Evolutionary conservation across 306 rosid genomes (phyloP), one percentile per base, ranked within the genome.

Genomic region (Pachyrhizus erosus): DNA sequence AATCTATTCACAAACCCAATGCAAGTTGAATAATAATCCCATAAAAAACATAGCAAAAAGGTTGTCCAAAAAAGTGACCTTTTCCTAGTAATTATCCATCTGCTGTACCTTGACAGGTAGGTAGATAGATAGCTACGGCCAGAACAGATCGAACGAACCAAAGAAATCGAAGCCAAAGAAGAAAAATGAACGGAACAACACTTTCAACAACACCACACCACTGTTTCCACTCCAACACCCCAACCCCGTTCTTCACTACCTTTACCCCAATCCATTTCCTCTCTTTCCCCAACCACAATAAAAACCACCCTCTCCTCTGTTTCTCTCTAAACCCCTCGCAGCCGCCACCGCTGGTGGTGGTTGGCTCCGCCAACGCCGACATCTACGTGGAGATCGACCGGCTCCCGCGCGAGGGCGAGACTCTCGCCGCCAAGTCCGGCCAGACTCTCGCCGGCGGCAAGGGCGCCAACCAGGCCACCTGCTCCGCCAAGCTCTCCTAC

Each of bases 281-380:
- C 45, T 85, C 83, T 34, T 85, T 94, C 90, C 84, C 26, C 4
- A 75, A 37, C 26, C 85, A n/a, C 68, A 33, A 18, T 67, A 82
- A 15, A 54, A 86, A 27, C 61, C 83, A n/a, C 75, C 85, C 78
- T 26, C 1, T 87, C 55, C 82, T 83, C 9, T 89, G 80, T 57
- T 87, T 83, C 76, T 80, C 92, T 14, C 7, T 76, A 13, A 77
- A 83, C 61, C 75, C 91, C 1, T 88, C 92, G 0, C 64, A 10
- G 7, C 1, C 15, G 45, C 86, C 84, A 8, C 98, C 96, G 2
- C 80, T 93, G 0, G 93, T 96, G 26, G 99, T 96, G 18, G 96
- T 96, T 0, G 99, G 98, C 0, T 96, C 98, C 21, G 97, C 97
- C 68, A 92, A 92, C 85, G 98, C 97, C 5, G 97, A 96, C 85